Evolutionary conservation across 2,329 filamentous ascomycete species (phyloP).

Genomic region (Knufia petricola): DNA sequence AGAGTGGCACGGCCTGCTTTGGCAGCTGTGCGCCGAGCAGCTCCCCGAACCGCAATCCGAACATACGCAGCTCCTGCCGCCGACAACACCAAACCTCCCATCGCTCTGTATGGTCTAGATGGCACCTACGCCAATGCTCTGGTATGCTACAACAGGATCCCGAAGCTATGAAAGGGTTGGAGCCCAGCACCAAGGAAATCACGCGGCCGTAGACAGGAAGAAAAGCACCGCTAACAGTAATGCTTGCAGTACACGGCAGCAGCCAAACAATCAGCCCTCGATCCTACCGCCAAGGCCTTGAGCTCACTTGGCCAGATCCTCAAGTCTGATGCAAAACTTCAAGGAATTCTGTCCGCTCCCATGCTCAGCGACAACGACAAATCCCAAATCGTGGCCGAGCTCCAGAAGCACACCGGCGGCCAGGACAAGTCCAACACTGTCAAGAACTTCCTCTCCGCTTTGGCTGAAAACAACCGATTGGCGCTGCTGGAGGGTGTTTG

Average conservation of each 20-base stretch:
- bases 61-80: conserved; percentile 58
- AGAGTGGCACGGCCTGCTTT: conserved; percentile 30
- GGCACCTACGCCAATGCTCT: conserved; percentile 97
- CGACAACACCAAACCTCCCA: conserved; percentile 63
- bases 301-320: conserved; percentile 60
- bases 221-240: background rate
- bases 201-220: background rate
- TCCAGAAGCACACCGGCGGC: conserved; percentile 69
- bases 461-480: conserved; percentile 95
- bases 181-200: background rate
- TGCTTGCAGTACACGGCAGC: conserved; percentile 82
- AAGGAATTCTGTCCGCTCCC: conserved; percentile 64
- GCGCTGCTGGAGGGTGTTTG: conserved; percentile 70
- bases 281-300: conserved; percentile 74
- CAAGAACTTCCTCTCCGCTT: conserved; percentile 84
- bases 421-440: conserved; percentile 65
- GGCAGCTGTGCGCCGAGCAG: conserved; percentile 50
- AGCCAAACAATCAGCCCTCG: conserved; percentile 75
- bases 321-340: conserved; percentile 75
- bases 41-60: conserved; percentile 54
- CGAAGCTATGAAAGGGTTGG: background rate
- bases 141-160: conserved; percentile 50
- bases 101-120: conserved; percentile 89
- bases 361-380: conserved; percentile 74
- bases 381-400: conserved; percentile 72